Evolutionary conservation across 1,284 basidiomycete species (phyloP).

Genomic region (Trichosporon faecale): DNA sequence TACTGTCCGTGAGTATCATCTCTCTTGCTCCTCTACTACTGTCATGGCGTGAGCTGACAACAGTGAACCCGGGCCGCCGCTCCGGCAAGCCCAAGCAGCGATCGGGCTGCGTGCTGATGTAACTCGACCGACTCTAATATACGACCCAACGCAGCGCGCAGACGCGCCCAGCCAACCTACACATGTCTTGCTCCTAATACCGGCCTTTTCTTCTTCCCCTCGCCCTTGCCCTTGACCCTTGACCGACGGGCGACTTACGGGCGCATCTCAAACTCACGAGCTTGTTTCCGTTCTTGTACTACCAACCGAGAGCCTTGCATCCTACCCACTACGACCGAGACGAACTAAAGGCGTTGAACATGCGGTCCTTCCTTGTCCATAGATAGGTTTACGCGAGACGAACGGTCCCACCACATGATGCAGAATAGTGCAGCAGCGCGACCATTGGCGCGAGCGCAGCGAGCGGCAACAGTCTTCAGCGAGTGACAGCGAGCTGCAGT

Average conservation of each 20-base stretch:
- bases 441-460: too few relatives aligned
- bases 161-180: background rate
- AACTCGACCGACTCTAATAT: constrained; percentile 8
- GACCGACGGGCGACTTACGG: too few relatives aligned
- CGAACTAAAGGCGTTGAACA: too few relatives aligned
- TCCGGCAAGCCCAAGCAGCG: constrained; percentile 43
- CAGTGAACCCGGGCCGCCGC: constrained; percentile 50
- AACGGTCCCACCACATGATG: constrained; percentile 8
- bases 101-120: constrained; percentile 46
- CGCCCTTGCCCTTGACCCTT: background rate
- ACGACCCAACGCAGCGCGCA: too few relatives aligned
- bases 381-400: constrained; percentile 16
- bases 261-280: constrained; percentile 6
- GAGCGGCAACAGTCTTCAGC: too few relatives aligned
- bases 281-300: constrained; percentile 17
- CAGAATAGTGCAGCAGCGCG: background rate
- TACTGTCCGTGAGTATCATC: constrained; percentile 61
- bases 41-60: too few relatives aligned
- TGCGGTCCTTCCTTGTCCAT: constrained; percentile 13
- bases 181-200: constrained; percentile 6
- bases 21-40: background rate
- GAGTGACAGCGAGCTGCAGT: too few relatives aligned
- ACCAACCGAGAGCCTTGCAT: constrained; percentile 23
- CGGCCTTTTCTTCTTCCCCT: background rate
- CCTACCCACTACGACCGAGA: too few relatives aligned